phyloP scores from a whole-genome alignment of 768 basidiomycete species.

The Botryobasidium botryosum region DNA sequence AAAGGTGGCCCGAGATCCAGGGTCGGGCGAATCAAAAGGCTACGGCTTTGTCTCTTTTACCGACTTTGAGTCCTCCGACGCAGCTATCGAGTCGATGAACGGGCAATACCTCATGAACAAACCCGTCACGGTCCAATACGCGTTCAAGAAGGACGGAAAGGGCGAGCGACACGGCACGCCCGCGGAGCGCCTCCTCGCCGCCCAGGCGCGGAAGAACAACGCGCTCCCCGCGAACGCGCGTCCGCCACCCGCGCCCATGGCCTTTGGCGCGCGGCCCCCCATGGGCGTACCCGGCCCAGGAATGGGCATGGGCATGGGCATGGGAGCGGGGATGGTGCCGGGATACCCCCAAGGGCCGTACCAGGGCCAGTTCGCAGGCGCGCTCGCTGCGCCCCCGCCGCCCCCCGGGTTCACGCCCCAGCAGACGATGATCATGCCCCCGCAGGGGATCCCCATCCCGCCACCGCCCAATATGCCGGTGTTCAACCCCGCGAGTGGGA shows the following conservation, averaged over 20 bases:
- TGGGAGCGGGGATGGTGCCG: constrained; percentile 28
- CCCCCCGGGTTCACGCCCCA: constrained; percentile 66
- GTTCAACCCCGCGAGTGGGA: constrained; percentile 6
- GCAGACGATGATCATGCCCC: constrained; percentile 30
- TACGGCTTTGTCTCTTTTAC: constrained; percentile 97
- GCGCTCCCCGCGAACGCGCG: constrained; percentile 64
- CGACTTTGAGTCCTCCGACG: constrained; percentile 94
- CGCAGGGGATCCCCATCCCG: constrained; percentile 7
- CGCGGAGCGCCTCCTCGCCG: constrained; percentile 89
- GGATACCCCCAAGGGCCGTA: constrained; percentile 56
- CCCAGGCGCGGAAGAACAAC: constrained; percentile 92
- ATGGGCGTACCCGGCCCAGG: constrained; percentile 26
- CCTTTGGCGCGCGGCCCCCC: constrained; percentile 10
- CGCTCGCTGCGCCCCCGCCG: constrained; percentile 54
- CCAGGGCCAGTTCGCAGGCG: constrained; percentile 89
- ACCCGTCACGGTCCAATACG: constrained; percentile 91
- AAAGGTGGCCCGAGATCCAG: constrained; percentile 83
- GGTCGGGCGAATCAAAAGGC: constrained; percentile 75
- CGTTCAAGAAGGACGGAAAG: constrained; percentile 98
- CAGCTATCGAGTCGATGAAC: constrained; percentile 93
- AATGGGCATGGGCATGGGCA: constrained; percentile 33
- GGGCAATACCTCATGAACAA: constrained; percentile 98
- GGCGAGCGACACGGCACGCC: constrained; percentile 94
- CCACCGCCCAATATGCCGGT: constrained; percentile 7
- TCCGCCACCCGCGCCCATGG: constrained; percentile 34